phyloP scores from a whole-genome alignment of 2,329 filamentous ascomycete genomes.

The Penicillium sp. region DNA sequence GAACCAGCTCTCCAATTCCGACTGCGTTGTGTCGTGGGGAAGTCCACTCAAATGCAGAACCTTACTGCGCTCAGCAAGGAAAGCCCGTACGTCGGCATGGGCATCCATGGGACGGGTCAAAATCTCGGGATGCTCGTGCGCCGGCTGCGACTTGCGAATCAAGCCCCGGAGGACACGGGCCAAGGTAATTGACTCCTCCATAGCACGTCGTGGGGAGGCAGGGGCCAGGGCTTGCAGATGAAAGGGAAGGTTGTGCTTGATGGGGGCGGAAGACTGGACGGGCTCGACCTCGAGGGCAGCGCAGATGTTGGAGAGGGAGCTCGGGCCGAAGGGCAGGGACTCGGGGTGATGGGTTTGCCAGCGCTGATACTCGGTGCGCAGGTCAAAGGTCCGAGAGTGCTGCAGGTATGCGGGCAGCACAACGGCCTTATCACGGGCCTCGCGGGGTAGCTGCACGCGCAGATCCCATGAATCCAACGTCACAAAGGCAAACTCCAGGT shows the following conservation, averaged over 20 bases:
- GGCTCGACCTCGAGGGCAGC: slow-evolving; percentile 96
- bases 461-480: slow-evolving; percentile 98
- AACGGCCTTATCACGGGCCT: slow-evolving; percentile 96
- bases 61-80: slow-evolving; percentile 93
- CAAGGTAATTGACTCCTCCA: slow-evolving; percentile 95
- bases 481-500: slow-evolving; percentile 95
- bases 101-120: slow-evolving; percentile 94
- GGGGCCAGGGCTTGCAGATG: slow-evolving; percentile 93
- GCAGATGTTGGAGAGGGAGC: slow-evolving; percentile 94
- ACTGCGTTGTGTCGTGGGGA: slow-evolving; percentile 96
- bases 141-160: slow-evolving; percentile 91
- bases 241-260: slow-evolving; percentile 98
- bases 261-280: slow-evolving; percentile 92
- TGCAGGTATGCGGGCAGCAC: slow-evolving; percentile 94
- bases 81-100: slow-evolving; percentile 89
- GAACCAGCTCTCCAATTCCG: slow-evolving; percentile 98
- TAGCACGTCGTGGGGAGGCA: slow-evolving; percentile 87
- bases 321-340: slow-evolving; percentile 91
- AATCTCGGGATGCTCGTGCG: slow-evolving; percentile 90
- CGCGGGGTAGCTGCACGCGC: slow-evolving; percentile 91
- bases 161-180: slow-evolving; percentile 86
- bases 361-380: slow-evolving; percentile 93
- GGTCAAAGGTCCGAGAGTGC: slow-evolving; percentile 93
- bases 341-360: slow-evolving; percentile 99
- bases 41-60: slow-evolving; percentile 96